Conservation (phyloP, 1,139 yeast species). For the Sugiyamaella pinicola region DNA sequence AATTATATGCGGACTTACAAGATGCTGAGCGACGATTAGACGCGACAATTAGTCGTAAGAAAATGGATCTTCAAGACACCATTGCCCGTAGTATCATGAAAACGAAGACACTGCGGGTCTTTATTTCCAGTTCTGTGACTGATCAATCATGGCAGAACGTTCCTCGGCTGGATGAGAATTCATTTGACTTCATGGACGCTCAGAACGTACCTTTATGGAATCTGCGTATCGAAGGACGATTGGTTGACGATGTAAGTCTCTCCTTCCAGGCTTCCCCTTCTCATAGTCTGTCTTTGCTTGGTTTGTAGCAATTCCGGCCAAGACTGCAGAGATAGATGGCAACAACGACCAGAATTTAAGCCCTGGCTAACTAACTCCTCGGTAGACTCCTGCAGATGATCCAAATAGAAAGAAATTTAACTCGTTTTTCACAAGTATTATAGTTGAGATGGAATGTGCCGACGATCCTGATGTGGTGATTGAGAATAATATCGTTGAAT, state of each 20-base stretch:
- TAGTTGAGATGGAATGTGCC: conserved; percentile 64
- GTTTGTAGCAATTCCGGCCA: no score
- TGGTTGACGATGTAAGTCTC: conserved; percentile 50
- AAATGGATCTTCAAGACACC: conserved; percentile 81
- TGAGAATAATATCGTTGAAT: conserved; percentile 54
- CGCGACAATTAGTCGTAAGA: conserved; percentile 76
- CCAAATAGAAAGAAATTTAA: conserved; percentile 65
- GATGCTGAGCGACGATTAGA: conserved; percentile 83
- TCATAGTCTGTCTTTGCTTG: no score
- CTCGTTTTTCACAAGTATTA: conserved; percentile 77
- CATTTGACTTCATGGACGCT: conserved; percentile 39
- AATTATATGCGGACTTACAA: conserved; percentile 64
- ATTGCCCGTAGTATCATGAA: conserved; percentile 47
- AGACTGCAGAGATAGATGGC: no score
- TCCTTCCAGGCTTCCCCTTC: background rate
- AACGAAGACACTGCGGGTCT: conserved; percentile 69
- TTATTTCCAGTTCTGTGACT: conserved; percentile 76
- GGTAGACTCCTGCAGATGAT: conserved; percentile 35
- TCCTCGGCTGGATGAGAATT: conserved; percentile 43
- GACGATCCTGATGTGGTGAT: conserved; percentile 45
- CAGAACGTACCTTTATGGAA: conserved; percentile 65
- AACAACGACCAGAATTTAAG: no score
- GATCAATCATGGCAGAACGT: conserved; percentile 88
- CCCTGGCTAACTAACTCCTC: background rate
- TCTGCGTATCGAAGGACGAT: conserved; percentile 81